Base-by-base conservation (phyloP, 2,329 filamentous ascomycete species). In the Penicillium corylophilum region DNA sequence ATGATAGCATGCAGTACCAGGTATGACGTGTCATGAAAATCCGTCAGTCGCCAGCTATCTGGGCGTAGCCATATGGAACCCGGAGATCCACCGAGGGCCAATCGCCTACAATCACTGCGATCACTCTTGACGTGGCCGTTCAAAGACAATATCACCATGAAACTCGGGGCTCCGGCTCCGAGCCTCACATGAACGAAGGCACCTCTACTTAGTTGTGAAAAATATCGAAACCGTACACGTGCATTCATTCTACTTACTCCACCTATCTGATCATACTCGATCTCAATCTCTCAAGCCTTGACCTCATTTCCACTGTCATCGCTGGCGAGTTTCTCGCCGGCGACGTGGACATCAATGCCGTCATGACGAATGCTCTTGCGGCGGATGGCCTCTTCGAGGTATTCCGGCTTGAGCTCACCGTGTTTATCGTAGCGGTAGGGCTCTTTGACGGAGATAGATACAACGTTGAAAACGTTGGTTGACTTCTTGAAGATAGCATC, bases 401-500 rank as follows among this genome's bases (percentile, higher is more conserved):
- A 64, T 81, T 80, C 54, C 77, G 74, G 53, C 23, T 64, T 66
- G 8, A 82, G 62, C 57, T 84, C 76, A 1, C 82, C 82, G 28
- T 79, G 77, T 71, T 82, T 82, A 55, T 79, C 81, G 60, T 81
- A 84, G 36, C 80, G 74, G 55, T 77, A 74, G 5, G 82, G 81
- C 60, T 79, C 70, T 3, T 82, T 71, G 23, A 74, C 66, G 0
- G 81, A 81, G 43, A 79, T 70, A 33, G 71, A 68, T 6, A 81
- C 77, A 3, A 77, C 74, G 23, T 76, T 60, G 57, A 81, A 78
- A 46, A 77, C 69, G 24, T 74, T 77, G 8, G 66, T 68, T 1
- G 77, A 78, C 52, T 81, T 80, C 66, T 77, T 76, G 72, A 86
- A 85, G 56, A 88, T 84, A 51, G 80, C 76, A 59, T 88, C 85